phyloP scores from a whole-genome alignment of 2,329 filamentous ascomycete species.

The Phialophora chinensis region DNA sequence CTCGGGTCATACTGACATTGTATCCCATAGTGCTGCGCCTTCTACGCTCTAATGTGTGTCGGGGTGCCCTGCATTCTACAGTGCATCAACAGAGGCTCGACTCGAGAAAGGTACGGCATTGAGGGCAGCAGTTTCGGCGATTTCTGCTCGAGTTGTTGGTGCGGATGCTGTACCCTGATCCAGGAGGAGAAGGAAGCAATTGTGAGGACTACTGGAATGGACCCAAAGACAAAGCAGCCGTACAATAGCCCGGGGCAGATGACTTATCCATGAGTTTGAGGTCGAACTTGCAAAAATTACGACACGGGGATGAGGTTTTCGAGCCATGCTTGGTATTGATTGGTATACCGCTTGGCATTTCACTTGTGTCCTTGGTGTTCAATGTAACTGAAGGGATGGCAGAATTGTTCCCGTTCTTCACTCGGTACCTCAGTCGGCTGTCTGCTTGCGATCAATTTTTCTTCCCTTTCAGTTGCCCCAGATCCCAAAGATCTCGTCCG shows the following conservation, averaged over 20 bases:
- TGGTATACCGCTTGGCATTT: neutral
- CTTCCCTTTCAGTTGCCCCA: neutral
- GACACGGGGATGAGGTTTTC: neutral
- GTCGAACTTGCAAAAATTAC: neutral
- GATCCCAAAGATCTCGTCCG: neutral
- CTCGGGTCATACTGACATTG: neutral
- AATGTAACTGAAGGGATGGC: neutral
- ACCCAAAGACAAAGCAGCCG: constrained; percentile 37
- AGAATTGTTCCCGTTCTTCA: neutral
- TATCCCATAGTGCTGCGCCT: constrained; percentile 46
- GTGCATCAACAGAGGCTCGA: constrained; percentile 61
- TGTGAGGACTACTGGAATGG: constrained; percentile 35
- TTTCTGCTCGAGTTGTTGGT: constrained; percentile 62
- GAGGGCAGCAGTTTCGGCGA: constrained; percentile 57
- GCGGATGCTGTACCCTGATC: constrained; percentile 62
- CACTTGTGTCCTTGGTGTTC: neutral
- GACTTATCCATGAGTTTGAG: constrained; percentile 12
- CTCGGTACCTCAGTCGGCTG: neutral
- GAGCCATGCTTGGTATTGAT: neutral
- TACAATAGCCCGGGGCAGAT: constrained; percentile 33
- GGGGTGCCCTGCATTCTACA: constrained; percentile 51
- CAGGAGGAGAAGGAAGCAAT: constrained; percentile 64
- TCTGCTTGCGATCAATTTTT: neutral
- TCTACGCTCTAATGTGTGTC: constrained; percentile 42
- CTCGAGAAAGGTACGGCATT: constrained; percentile 62